Conservation (phyloP, 192 early-diverging fungal species). For the Pilobolus umbonatus region DNA sequence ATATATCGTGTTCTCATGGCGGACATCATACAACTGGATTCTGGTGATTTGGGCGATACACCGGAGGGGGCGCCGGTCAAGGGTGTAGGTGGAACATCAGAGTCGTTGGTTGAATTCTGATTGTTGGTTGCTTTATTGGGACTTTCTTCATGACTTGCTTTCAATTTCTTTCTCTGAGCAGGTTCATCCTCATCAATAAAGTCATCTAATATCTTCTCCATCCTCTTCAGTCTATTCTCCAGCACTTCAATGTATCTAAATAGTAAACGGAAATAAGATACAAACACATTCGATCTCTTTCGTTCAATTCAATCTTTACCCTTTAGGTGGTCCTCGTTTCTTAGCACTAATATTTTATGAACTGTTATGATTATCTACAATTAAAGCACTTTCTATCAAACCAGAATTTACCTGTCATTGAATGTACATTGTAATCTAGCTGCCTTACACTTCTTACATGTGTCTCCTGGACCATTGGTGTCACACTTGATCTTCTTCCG, state of each 20-base stretch:
- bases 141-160: not conserved
- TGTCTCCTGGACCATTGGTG: conserved; percentile 13
- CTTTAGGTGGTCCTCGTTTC: conserved; percentile 36
- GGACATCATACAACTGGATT: too few species aligned
- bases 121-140: not conserved
- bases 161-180: not conserved
- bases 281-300: not conserved
- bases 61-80: not conserved
- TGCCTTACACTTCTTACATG: conserved; percentile 25
- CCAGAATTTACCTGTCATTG: conserved; percentile 26
- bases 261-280: not conserved
- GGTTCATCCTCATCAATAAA: conserved; percentile 10
- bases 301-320: conserved; percentile 8
- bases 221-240: conserved; percentile 32
- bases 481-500: conserved; percentile 35
- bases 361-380: conserved; percentile 6
- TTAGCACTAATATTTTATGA: conserved; percentile 20
- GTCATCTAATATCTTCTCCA: conserved; percentile 28
- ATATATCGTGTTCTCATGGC: conserved; percentile 17
- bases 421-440: conserved; percentile 22
- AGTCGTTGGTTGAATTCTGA: not conserved
- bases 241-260: conserved; percentile 30
- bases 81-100: not conserved
- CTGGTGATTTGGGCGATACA: too few species aligned
- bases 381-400: conserved; percentile 19